Conservation (phyloP, 345 rosid genomes). For the Diplotaxis tenuifolia region DNA sequence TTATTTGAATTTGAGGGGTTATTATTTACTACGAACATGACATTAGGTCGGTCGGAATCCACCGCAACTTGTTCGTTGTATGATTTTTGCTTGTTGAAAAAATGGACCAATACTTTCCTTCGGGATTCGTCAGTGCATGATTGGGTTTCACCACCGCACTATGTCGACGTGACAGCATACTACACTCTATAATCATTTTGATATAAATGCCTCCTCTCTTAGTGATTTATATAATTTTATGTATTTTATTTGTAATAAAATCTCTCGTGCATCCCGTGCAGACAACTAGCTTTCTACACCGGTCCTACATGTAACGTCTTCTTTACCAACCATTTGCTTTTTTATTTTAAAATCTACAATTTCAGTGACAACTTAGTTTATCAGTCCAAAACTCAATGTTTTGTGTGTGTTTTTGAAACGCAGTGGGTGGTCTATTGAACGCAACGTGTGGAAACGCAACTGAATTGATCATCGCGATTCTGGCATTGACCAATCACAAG, state of each 20-base stretch:
- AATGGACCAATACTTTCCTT: slow-evolving; percentile 12
- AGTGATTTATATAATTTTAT: background rate
- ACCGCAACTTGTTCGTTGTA: background rate
- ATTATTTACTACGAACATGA: background rate
- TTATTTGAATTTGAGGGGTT: background rate
- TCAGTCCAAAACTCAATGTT: background rate
- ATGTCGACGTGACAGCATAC: slow-evolving; percentile 10
- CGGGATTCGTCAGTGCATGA: slow-evolving; percentile 16
- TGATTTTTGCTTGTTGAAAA: background rate
- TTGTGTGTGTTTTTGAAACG: slow-evolving; percentile 6
- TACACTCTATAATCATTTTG: background rate
- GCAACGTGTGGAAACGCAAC: slow-evolving; percentile 99
- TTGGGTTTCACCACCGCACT: slow-evolving; percentile 5
- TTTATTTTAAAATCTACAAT: background rate
- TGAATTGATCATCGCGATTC: slow-evolving; percentile 81
- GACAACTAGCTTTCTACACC: slow-evolving; percentile 85
- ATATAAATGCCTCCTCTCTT: background rate
- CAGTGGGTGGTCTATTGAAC: slow-evolving; percentile 92
- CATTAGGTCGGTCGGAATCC: background rate
- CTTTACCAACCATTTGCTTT: background rate
- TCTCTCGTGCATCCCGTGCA: slow-evolving; percentile 39
- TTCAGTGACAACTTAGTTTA: background rate
- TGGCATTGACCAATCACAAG: slow-evolving; percentile 65
- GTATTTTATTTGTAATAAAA: background rate
- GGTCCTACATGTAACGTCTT: slow-evolving; percentile 81